phyloP scores from a whole-genome alignment of 345 rosid genomes.

The Salix exigua region DNA sequence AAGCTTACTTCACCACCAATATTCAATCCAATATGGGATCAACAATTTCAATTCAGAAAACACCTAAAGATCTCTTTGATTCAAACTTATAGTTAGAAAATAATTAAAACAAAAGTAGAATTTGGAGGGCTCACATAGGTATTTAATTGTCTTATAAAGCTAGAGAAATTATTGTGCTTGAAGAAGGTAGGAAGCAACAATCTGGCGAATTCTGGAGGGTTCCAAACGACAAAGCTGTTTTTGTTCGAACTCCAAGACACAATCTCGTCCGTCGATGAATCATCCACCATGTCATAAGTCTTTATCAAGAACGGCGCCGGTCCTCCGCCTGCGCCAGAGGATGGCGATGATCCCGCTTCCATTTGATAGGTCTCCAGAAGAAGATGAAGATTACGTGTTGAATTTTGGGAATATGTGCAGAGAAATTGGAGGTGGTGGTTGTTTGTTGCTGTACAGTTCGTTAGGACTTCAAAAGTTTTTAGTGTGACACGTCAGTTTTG shows the following conservation, averaged over 20 bases:
- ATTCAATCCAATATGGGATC: background rate
- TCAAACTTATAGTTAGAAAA: background rate
- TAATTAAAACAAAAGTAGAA: background rate
- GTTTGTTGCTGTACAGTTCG: background rate
- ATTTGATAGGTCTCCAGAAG: background rate
- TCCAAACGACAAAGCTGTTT: conserved; percentile 88
- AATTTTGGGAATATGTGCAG: background rate
- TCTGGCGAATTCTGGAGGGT: conserved; percentile 80
- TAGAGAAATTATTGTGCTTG: conserved; percentile 95
- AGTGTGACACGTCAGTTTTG: background rate
- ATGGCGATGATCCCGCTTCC: conserved; percentile 14
- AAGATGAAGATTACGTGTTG: background rate
- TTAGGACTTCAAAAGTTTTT: background rate
- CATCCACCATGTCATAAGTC: conserved; percentile 93
- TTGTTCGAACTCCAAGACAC: conserved; percentile 75
- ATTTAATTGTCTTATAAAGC: conserved; percentile 90
- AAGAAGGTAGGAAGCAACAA: conserved; percentile 76
- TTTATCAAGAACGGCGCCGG: conserved; percentile 77
- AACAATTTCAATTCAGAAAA: background rate
- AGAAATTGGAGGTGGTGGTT: background rate
- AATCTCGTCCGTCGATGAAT: conserved; percentile 67
- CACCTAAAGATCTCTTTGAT: background rate
- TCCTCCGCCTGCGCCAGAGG: conserved; percentile 28
- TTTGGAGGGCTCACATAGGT: conserved; percentile 60
- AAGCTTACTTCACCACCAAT: background rate